Base-by-base conservation (phyloP, 2,329 filamentous ascomycete species). In the Lomentospora prolificans region DNA sequence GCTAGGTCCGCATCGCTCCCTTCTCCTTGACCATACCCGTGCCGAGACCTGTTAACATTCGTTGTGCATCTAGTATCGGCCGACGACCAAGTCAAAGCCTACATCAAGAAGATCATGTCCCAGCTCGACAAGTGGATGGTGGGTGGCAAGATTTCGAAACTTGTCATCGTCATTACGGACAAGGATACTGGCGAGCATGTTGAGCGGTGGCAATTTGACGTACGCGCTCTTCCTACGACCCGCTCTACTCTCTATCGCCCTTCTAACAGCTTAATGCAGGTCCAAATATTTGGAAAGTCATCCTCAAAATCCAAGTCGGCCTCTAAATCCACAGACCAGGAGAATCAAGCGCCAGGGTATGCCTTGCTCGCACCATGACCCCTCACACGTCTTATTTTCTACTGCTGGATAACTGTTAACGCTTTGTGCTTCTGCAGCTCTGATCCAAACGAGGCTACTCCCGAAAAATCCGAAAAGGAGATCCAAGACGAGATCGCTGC, bases 71-170 rank as follows among this genome's bases (percentile, higher is more conserved):
- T 67, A 85, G 91, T 97, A 53, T 95, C 92, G 30, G 84, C 90
- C 60, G 94, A 99, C 69, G 94, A 97, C 75, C 92, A 99, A 74
- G 94, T 99, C 68, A 95, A 96, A 72, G 90, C 91, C 30, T 99
- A 99, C 74, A 95, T 99, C 77, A 96, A 96, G 72, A 96, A 95
- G 74, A 97, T 99, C 75, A 99, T 96, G 91, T 86, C 85, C 27
- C 94, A 99, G 72, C 82, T 99, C 57, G 92, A 95, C 75, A 90
- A 89, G 69, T 99, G 94, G 94, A 97, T 97, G 90, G 79, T 90
- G 55, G 89, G 87, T 64, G 90, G 91, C 69, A 97, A 99, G 73
- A 96, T 99, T 68, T 95, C 89, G 54, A 96, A 95, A 72, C 83
- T 99, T 10, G 91, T 99, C 58, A 87, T 99, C 55, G 94, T 99